Percentiles rank a stretch among this genome's conserved stretches.
phyloP scores from a whole-genome alignment of 2,329 filamentous ascomycete species.

The Fusarium domesticum region DNA sequence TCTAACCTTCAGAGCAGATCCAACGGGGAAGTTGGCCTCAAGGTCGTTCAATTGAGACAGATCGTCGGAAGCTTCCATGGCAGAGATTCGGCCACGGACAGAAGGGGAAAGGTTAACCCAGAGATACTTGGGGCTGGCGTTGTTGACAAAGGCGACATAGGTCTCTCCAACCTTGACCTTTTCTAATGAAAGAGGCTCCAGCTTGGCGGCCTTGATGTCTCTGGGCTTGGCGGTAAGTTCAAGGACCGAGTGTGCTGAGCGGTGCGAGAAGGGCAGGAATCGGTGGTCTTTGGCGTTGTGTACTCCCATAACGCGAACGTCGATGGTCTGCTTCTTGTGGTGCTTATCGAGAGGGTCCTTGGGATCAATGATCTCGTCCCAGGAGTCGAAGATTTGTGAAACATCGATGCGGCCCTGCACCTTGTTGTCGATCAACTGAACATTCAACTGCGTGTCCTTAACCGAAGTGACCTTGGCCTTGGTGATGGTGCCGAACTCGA shows the following conservation, averaged over 20 bases:
- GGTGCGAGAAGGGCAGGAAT: constrained; percentile 88
- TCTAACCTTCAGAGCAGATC: constrained; percentile 79
- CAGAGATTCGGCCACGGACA: constrained; percentile 77
- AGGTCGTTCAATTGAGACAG: constrained; percentile 74
- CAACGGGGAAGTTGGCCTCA: constrained; percentile 77
- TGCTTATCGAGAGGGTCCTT: constrained; percentile 77
- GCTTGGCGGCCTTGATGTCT: constrained; percentile 49
- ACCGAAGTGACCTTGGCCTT: constrained; percentile 79
- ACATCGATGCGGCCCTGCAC: constrained; percentile 91
- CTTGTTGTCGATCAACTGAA: constrained; percentile 68
- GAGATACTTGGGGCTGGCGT: constrained; percentile 71
- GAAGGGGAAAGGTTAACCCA: constrained; percentile 92
- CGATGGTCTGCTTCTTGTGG: constrained; percentile 65
- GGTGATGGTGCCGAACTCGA: constrained; percentile 67
- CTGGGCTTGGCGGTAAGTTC: constrained; percentile 82
- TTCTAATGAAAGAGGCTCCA: constrained; percentile 62
- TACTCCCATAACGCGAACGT: constrained; percentile 76
- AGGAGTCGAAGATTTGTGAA: constrained; percentile 84
- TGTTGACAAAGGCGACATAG: constrained; percentile 87
- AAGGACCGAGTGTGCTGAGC: constrained; percentile 75
- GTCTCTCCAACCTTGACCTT: constrained; percentile 69
- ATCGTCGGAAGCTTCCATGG: constrained; percentile 85
- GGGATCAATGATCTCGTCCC: constrained; percentile 79
- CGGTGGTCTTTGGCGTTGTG: constrained; percentile 88
- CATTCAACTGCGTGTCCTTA: constrained; percentile 90